phyloP scores from a whole-genome alignment of 257 asterid species.

The Echium plantagineum region DNA sequence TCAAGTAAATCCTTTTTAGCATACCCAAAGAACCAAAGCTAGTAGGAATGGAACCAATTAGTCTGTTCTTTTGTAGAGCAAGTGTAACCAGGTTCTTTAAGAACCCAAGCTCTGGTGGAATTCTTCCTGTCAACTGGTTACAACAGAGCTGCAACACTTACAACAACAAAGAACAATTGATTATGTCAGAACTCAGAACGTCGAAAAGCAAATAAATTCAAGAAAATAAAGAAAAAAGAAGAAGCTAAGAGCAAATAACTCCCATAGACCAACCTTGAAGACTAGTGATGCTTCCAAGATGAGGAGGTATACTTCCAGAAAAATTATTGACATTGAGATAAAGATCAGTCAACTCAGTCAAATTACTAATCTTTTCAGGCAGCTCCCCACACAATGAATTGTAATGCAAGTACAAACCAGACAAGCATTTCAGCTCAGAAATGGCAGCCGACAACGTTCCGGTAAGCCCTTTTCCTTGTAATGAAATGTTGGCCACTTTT shows the following conservation, averaged over 20 bases:
- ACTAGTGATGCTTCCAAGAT: constrained; percentile 70
- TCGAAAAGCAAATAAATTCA: too few relatives aligned
- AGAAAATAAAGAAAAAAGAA: background rate
- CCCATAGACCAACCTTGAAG: constrained; percentile 50
- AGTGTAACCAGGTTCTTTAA: constrained; percentile 43
- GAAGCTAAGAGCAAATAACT: background rate
- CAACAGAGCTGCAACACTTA: constrained; percentile 70
- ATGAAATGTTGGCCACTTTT: constrained; percentile 65
- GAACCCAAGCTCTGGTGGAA: constrained; percentile 51
- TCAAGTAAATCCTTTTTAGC: constrained; percentile 41
- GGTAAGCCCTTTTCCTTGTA: constrained; percentile 55
- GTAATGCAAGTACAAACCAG: constrained; percentile 79
- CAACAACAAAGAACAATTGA: constrained; percentile 6
- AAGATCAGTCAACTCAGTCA: constrained; percentile 68
- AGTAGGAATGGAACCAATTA: constrained; percentile 54
- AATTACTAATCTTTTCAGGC: constrained; percentile 70
- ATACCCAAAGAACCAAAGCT: constrained; percentile 37
- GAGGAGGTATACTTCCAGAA: constrained; percentile 50
- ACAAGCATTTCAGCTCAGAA: constrained; percentile 69
- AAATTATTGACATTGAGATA: constrained; percentile 68
- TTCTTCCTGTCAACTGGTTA: constrained; percentile 58
- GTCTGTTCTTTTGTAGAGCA: constrained; percentile 35
- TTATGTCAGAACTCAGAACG: background rate
- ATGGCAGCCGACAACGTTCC: constrained; percentile 82
- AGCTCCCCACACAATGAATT: constrained; percentile 70